phyloP scores from a whole-genome alignment of 768 basidiomycete genomes.

The Neoboletus subvelutipes region DNA sequence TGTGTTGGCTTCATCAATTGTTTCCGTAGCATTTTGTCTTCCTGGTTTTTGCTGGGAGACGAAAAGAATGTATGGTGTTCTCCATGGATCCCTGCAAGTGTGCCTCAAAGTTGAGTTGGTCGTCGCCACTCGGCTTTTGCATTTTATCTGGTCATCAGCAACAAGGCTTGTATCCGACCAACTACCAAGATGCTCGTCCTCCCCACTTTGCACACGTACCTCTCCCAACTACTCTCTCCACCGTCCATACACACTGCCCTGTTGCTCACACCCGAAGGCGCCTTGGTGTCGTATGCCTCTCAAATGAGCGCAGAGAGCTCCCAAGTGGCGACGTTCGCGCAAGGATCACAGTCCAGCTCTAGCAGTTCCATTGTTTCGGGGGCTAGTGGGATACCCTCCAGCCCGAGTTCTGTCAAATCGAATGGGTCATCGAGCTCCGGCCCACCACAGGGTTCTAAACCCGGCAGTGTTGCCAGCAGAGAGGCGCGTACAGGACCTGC shows the following conservation, averaged over 20 bases:
- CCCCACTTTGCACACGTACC: slow-evolving; percentile 61
- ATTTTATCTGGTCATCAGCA: not conserved
- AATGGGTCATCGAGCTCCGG: slow-evolving; percentile 1
- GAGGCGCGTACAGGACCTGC: slow-evolving; percentile 5
- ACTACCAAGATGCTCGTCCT: slow-evolving; percentile 60
- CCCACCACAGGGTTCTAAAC: slow-evolving; percentile 14
- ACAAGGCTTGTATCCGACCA: not conserved
- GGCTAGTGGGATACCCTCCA: slow-evolving; percentile 4
- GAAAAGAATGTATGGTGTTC: slow-evolving; percentile 29
- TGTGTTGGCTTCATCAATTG: slow-evolving; percentile 14
- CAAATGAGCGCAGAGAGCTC: slow-evolving; percentile 33
- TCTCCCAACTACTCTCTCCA: slow-evolving; percentile 59
- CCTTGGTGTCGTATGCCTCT: slow-evolving; percentile 66
- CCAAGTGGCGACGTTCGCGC: not conserved
- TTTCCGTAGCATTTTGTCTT: slow-evolving; percentile 19
- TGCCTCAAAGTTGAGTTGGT: not conserved
- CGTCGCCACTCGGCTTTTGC: not conserved
- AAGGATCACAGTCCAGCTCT: slow-evolving; percentile 6
- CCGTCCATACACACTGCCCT: slow-evolving; percentile 68
- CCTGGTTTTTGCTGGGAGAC: slow-evolving; percentile 2
- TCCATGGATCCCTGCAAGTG: not conserved
- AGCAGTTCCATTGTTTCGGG: slow-evolving; percentile 6
- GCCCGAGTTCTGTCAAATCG: slow-evolving; percentile 15
- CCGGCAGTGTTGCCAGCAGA: slow-evolving; percentile 7
- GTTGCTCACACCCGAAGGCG: slow-evolving; percentile 71